Conservation (phyloP, 1,139 yeast genomes). For the Sugiyamaella xylanicola region DNA sequence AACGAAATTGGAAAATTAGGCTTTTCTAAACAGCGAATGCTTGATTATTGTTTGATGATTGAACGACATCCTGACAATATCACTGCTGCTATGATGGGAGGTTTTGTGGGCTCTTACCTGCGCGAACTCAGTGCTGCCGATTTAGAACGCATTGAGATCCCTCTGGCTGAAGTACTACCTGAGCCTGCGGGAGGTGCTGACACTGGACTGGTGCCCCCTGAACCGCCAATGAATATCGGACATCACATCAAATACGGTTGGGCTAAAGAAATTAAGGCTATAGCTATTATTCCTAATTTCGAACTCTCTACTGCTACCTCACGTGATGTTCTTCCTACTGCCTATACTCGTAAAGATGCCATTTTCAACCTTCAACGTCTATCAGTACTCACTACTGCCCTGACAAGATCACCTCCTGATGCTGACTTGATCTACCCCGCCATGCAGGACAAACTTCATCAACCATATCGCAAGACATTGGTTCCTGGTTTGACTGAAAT, state of each 20-base stretch:
- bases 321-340: constrained; percentile 81
- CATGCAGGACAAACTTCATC: constrained; percentile 96
- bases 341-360: constrained; percentile 78
- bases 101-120: constrained; percentile 92
- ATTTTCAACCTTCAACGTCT: constrained; percentile 84
- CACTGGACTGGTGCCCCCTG: constrained; percentile 68
- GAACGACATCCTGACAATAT: constrained; percentile 98
- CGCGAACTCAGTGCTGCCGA: constrained; percentile 76
- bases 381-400: constrained; percentile 77
- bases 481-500: constrained; percentile 91
- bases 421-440: constrained; percentile 84
- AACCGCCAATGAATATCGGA: constrained; percentile 88
- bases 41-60: constrained; percentile 93
- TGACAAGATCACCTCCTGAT: constrained; percentile 80
- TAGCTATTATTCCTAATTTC: constrained; percentile 89
- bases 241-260: constrained; percentile 84
- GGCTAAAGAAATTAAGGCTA: constrained; percentile 79
- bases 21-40: constrained; percentile 74
- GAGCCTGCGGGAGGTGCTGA: constrained; percentile 69
- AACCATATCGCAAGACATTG: constrained; percentile 86
- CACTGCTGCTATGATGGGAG: constrained; percentile 99
- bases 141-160: constrained; percentile 72
- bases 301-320: constrained; percentile 93
- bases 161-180: constrained; percentile 81
- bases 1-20: constrained; percentile 77